These are phyloP conservation scores for Corylus avellana DNA, from an alignment of 306 rosid genomes.

Conservation along the genomic window DNA sequence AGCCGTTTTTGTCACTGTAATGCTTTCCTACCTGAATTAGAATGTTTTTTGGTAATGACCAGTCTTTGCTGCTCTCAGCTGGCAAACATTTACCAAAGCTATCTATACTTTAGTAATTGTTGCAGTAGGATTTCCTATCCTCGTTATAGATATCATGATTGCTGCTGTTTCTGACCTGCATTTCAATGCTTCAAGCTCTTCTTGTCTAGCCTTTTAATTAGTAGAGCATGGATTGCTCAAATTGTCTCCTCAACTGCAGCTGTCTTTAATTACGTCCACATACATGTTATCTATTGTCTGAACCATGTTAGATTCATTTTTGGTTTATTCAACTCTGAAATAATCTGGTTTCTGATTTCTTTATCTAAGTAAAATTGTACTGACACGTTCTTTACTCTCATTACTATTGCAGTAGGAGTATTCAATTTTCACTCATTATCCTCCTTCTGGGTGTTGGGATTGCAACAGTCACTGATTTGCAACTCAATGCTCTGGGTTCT, in stretches of 20 bases:
- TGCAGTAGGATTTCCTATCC: neutral
- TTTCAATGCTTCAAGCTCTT: neutral
- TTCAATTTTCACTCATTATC: constrained; percentile 70
- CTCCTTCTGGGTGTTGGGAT: constrained; percentile 95
- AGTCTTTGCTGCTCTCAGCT: neutral
- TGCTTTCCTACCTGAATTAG: neutral
- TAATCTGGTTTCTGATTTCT: constrained; percentile 4
- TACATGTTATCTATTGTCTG: neutral
- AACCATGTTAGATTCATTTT: constrained; percentile 11
- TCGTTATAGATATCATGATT: neutral
- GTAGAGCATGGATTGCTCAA: neutral
- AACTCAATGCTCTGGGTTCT: constrained; percentile 84
- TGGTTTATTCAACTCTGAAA: neutral
- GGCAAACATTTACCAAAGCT: neutral
- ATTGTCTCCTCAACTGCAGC: constrained; percentile 5
- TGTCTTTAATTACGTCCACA: constrained; percentile 12
- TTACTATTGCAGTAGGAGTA: constrained; percentile 68
- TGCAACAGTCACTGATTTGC: constrained; percentile 93
- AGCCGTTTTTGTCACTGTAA: neutral
- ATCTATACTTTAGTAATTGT: neutral
- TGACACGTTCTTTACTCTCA: constrained; percentile 26
- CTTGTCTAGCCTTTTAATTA: neutral
- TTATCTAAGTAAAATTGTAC: constrained; percentile 4
- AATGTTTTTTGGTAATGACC: neutral
- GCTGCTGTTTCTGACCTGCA: neutral